A percentile compares a stretch with the other conserved stretches of the same genome.
Conservation (phyloP, 1,284 basidiomycete species). For the Volvariella surrecta region DNA sequence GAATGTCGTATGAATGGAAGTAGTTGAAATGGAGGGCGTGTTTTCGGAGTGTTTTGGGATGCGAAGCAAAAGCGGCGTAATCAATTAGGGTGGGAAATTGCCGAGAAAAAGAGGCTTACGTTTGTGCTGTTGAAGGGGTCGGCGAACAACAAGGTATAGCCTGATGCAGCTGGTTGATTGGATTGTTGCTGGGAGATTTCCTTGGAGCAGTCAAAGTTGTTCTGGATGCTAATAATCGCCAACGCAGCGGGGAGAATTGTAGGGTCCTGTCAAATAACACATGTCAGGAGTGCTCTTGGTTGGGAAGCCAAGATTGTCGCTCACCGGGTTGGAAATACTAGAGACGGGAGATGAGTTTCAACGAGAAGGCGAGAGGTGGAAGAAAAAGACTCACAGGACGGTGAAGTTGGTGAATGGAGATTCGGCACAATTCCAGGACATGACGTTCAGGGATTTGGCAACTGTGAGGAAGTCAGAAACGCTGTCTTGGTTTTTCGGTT, state of each 20-base stretch:
- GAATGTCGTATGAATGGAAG: too few relatives aligned
- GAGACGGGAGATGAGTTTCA: background rate
- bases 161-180: conserved; percentile 30
- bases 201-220: conserved; percentile 55
- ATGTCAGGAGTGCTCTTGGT: conserved; percentile 4
- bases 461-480: conserved; percentile 18
- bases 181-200: conserved; percentile 40
- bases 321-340: conserved; percentile 17
- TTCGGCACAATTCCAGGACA: conserved; percentile 28
- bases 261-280: conserved; percentile 16
- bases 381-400: conserved; percentile 22
- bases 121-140: conserved; percentile 49
- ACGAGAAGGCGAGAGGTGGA: conserved; percentile 4
- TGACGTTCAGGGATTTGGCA: conserved; percentile 25
- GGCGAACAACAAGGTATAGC: conserved; percentile 52
- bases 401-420: conserved; percentile 19
- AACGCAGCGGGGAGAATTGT: conserved; percentile 20
- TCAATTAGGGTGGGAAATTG: conserved; percentile 1
- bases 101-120: conserved; percentile 23
- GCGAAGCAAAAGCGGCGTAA: too few relatives aligned
- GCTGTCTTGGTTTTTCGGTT: background rate
- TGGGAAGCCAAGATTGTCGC: background rate
- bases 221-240: conserved; percentile 36
- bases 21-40: too few relatives aligned
- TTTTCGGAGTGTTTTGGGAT: too few relatives aligned